A percentile compares a stretch with the other conserved stretches of the same genome.
These are phyloP conservation scores for Thuja plicata DNA, from an alignment of 83 land plant species.

Conservation along the genomic window DNA sequence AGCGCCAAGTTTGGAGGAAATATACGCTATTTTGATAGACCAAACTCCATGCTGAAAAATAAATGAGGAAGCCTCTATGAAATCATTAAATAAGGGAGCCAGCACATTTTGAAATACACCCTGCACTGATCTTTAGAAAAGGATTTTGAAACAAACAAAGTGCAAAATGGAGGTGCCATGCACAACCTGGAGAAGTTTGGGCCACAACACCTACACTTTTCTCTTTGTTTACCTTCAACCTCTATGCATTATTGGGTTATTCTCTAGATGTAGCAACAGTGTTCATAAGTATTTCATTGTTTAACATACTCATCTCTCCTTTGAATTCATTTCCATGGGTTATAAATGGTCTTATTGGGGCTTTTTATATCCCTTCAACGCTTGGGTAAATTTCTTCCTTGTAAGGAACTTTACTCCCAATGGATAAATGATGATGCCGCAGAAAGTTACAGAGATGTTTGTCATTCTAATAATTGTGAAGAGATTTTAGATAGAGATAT, in stretches of 20 bases:
- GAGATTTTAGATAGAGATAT: not conserved
- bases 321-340: constrained; percentile 97
- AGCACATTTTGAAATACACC: no score
- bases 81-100: no score
- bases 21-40: no score
- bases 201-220: constrained; percentile 95
- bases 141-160: no score
- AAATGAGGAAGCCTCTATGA: no score
- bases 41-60: no score
- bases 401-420: constrained; percentile 27
- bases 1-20: no score
- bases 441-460: constrained; percentile 4
- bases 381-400: constrained; percentile 54
- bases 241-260: constrained; percentile 72
- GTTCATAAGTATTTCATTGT: constrained; percentile 92
- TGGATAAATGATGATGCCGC: not conserved
- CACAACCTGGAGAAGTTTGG: no score
- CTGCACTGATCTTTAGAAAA: no score
- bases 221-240: constrained; percentile 88
- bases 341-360: constrained; percentile 95
- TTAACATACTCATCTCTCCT: constrained; percentile 88
- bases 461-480: constrained; percentile 2
- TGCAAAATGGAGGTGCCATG: no score
- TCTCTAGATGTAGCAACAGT: constrained; percentile 92
- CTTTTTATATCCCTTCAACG: constrained; percentile 66